phyloP scores from a whole-genome alignment of 2,329 filamentous ascomycete species.

The Cadophora sp. region DNA sequence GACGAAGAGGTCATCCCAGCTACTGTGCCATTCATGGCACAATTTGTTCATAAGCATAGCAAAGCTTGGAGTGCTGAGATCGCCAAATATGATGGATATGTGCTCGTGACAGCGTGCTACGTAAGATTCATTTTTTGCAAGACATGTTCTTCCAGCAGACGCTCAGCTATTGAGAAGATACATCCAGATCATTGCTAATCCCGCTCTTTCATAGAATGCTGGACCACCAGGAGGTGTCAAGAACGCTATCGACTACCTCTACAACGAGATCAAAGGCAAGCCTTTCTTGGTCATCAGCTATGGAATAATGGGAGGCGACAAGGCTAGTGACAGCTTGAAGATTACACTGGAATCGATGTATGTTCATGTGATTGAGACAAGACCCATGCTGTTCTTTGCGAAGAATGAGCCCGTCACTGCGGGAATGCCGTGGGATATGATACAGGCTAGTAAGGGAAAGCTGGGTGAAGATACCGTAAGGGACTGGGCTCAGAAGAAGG shows the following conservation, averaged over 20 bases:
- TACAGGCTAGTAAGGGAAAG: constrained; percentile 20
- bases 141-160: too few species aligned
- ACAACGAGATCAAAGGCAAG: constrained; percentile 64
- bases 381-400: constrained; percentile 44
- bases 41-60: constrained; percentile 52
- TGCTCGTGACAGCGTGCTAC: constrained; percentile 59
- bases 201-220: constrained; percentile 52
- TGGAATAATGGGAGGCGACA: constrained; percentile 53
- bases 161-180: too few species aligned
- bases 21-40: constrained; percentile 47
- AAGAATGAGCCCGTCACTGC: constrained; percentile 19
- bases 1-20: constrained; percentile 52
- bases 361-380: constrained; percentile 44
- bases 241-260: constrained; percentile 68
- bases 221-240: constrained; percentile 61
- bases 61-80: constrained; percentile 55
- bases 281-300: constrained; percentile 60
- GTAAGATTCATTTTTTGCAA: background rate
- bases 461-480: constrained; percentile 25
- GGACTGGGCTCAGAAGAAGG: constrained; percentile 26
- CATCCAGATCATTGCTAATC: background rate
- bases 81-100: constrained; percentile 53
- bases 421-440: constrained; percentile 27
- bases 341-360: constrained; percentile 43
- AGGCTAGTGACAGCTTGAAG: constrained; percentile 44